Conservation (phyloP, 1,284 basidiomycete species). For the Sutorius eximius region DNA sequence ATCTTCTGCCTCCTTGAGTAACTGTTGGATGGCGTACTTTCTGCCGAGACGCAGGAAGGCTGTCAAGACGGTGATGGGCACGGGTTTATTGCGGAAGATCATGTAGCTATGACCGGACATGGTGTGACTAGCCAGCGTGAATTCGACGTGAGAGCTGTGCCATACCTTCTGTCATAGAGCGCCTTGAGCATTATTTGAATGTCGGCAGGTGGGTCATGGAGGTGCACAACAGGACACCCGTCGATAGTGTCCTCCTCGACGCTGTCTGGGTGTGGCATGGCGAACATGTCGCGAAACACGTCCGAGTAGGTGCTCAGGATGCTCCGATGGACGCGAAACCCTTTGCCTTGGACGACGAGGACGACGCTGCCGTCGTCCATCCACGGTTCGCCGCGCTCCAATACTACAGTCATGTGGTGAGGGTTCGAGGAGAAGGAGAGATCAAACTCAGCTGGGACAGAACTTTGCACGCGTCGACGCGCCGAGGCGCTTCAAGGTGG, state of each 20-base stretch:
- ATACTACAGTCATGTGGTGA: not conserved
- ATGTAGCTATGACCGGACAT: conserved; percentile 2
- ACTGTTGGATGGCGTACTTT: conserved; percentile 15
- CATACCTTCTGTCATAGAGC: conserved; percentile 14
- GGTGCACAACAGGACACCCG: conserved; percentile 17
- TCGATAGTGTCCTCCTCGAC: conserved; percentile 4
- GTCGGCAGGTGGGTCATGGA: conserved; percentile 11
- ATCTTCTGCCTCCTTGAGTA: conserved; percentile 8
- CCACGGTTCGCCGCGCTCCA: conserved; percentile 17
- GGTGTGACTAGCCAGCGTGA: not conserved
- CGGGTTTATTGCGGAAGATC: conserved; percentile 1
- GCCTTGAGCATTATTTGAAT: conserved; percentile 15
- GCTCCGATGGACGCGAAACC: conserved; percentile 23
- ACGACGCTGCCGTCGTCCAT: conserved; percentile 22
- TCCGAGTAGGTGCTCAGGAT: conserved; percentile 17
- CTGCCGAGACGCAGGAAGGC: conserved; percentile 17
- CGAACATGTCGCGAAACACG: conserved; percentile 24
- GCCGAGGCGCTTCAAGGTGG: too few relatives aligned
- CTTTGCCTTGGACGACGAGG: conserved; percentile 8
- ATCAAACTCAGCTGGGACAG: too few relatives aligned
- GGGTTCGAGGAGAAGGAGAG: too few relatives aligned
- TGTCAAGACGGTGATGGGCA: conserved; percentile 10
- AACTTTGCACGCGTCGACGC: too few relatives aligned
- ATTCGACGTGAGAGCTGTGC: not conserved
- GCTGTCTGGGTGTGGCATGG: conserved; percentile 1